Conservation (phyloP, 2,329 filamentous ascomycete species). For the Phialophora macrospora region DNA sequence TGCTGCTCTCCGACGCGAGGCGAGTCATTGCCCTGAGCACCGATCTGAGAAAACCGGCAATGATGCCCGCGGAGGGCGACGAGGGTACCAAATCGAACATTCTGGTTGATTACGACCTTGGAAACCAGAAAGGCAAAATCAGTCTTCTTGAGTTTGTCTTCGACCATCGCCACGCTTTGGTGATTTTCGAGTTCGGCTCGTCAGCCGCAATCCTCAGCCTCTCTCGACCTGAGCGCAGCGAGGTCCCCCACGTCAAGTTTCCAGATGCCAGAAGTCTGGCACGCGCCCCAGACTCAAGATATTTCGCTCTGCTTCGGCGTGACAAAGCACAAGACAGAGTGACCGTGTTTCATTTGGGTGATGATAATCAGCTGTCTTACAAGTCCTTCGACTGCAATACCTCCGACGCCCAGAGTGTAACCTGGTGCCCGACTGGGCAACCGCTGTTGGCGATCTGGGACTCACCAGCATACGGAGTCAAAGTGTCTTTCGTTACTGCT, state of each 20-base stretch:
- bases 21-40: conserved; percentile 32
- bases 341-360: conserved; percentile 28
- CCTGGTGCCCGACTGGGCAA: conserved; percentile 32
- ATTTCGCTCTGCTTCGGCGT: conserved; percentile 33
- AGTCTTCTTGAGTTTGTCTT: conserved; percentile 34
- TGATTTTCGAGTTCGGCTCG: conserved; percentile 33
- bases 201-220: conserved; percentile 32
- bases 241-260: conserved; percentile 36
- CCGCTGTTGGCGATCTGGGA: conserved; percentile 35
- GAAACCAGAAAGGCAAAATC: conserved; percentile 33
- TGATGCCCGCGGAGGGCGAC: conserved; percentile 18
- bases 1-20: conserved; percentile 31
- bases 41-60: conserved; percentile 16
- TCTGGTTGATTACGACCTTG: conserved; percentile 34
- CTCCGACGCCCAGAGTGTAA: conserved; percentile 34
- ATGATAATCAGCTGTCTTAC: conserved; percentile 20
- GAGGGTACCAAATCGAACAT: conserved; percentile 25
- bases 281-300: conserved; percentile 17
- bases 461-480: conserved; percentile 32
- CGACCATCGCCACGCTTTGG: conserved; percentile 33
- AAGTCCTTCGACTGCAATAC: conserved; percentile 34
- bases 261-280: conserved; percentile 28
- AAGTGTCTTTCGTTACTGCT: conserved; percentile 36
- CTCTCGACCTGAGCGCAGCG: conserved; percentile 32
- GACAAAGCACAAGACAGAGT: conserved; percentile 34